phyloP scores from a whole-genome alignment of 2,329 filamentous ascomycete species.

The Colletotrichum magnum region DNA sequence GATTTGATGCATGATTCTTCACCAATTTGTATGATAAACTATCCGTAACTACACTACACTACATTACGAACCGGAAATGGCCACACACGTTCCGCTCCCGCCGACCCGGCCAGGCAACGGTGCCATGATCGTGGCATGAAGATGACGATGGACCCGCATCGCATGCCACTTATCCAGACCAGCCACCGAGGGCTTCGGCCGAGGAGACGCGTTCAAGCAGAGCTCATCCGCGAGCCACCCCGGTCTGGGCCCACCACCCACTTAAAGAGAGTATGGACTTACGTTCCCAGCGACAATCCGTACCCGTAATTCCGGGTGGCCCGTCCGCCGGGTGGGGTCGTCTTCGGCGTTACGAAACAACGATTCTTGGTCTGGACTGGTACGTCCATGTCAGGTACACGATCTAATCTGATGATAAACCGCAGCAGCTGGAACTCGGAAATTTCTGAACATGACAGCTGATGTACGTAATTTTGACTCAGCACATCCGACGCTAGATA shows the following conservation, averaged over 20 bases:
- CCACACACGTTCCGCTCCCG: conserved; percentile 30
- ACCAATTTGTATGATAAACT: conserved; percentile 9
- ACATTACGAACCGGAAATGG: conserved; percentile 6
- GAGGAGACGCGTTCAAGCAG: conserved; percentile 21
- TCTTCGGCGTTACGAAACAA: conserved; percentile 36
- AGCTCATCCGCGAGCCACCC: background rate
- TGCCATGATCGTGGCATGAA: conserved; percentile 28
- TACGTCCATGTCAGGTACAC: conserved; percentile 20
- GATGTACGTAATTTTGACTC: too few relatives aligned
- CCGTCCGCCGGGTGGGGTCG: conserved; percentile 1
- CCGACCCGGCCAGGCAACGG: conserved; percentile 31
- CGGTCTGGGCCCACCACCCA: conserved; percentile 1
- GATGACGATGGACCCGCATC: too few relatives aligned
- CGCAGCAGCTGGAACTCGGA: too few relatives aligned
- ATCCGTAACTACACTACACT: background rate
- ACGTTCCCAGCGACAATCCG: background rate
- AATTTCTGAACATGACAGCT: too few relatives aligned
- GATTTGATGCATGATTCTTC: background rate
- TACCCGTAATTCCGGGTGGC: conserved; percentile 17
- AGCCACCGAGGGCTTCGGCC: conserved; percentile 29
- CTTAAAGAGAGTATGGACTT: background rate
- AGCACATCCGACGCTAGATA: too few relatives aligned
- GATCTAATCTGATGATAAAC: conserved; percentile 39
- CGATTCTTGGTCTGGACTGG: background rate
- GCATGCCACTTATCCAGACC: background rate